phyloP scores from a whole-genome alignment of 208 protist genomes.

The Willaertia magna region DNA sequence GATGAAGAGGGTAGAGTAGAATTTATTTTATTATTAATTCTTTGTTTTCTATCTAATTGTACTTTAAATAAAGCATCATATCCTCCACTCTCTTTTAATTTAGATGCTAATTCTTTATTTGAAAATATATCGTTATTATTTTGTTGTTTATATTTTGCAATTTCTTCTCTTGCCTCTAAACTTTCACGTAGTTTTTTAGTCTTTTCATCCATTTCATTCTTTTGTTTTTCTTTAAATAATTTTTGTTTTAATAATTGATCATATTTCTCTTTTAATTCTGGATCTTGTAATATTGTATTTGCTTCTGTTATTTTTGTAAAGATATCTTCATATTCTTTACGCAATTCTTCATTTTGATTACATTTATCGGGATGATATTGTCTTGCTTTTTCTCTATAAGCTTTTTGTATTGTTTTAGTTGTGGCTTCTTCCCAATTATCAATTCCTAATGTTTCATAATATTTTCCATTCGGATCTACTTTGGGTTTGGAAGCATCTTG shows the following conservation, averaged over 20 bases:
- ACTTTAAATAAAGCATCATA: background rate
- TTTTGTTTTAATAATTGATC: background rate
- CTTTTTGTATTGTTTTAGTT: background rate
- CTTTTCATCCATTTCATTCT: background rate
- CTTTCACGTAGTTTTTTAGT: background rate
- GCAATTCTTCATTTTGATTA: background rate
- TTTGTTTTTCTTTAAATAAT: background rate
- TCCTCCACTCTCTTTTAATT: background rate
- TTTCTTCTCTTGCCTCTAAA: background rate
- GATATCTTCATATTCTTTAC: background rate
- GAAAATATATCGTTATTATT: background rate
- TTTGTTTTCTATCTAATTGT: background rate
- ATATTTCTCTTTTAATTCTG: background rate
- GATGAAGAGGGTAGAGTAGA: no score
- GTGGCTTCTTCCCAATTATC: background rate
- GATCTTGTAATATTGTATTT: background rate
- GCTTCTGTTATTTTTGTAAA: conserved; percentile 1
- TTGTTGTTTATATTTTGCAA: background rate
- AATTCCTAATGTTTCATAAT: background rate
- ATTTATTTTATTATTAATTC: background rate
- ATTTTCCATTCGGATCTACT: background rate
- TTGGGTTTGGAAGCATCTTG: background rate
- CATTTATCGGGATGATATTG: background rate
- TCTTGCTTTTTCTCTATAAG: background rate
- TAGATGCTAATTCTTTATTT: background rate